Evolutionary conservation across 1,284 basidiomycete genomes (phyloP), one percentile per base, ranked within the genome.

Genomic region (Golubevia sp.): DNA sequence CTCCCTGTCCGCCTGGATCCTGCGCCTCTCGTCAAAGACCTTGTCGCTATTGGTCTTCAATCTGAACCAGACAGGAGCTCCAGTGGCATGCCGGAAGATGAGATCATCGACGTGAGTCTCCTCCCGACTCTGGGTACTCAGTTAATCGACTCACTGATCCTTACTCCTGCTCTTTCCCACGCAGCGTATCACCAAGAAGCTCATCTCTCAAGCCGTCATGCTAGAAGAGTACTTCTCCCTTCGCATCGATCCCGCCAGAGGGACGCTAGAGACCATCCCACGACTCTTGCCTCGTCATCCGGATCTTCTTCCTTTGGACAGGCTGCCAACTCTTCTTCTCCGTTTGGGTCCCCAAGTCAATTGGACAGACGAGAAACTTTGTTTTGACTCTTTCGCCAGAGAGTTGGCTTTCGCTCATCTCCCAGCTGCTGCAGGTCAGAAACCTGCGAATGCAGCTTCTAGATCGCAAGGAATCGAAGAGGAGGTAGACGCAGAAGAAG

Each of bases 171-270:
- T 57, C 15, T 55, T n/a, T 23, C 49, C n/a, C 18, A 3, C 55
- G 52, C 54, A 84, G 73, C 71, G 68, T 26, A 79, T 85, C 3
- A 61, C 70, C 20, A 48, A 64, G 0, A 59, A 84, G 2, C 67
- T 88, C 7, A 58, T 84, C 7, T 79, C 84, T 20, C 88, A 88
- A 15, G 88, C 91, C 2, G 91, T 91, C 11, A 97, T 99, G 95
- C 85, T 99, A 0, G 86, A 89, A 7, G 96, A 98, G 74, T 98
- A 99, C 85, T 99, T 98, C 78, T 91, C 90, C 0, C 83, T 99
- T 21, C 56, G 60, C 21, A 23, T 82, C 24, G 84, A 86, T 48
- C 87, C 88, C 2, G 85, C 86, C 0, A 84, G 88, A 0, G 93
- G 92, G 0, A 83, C 86, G 11, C 85, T 98, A 3, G 87, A 90